Conservation (phyloP, 2,329 filamentous ascomycete species). For the Zymoseptoria ardabiliae region DNA sequence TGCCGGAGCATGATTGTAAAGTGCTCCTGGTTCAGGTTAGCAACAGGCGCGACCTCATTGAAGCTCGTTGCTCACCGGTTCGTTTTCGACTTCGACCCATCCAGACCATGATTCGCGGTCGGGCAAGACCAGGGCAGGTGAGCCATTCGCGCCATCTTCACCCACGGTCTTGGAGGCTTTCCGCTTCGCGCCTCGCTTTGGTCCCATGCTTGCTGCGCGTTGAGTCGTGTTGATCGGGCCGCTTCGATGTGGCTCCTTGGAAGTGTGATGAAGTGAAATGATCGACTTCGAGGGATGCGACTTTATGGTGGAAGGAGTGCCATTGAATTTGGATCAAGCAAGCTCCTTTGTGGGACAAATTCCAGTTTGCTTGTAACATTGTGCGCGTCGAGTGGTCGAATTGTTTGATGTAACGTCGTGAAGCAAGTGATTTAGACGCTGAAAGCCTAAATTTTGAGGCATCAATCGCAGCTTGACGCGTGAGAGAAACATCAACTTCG, state of each 20-base stretch:
- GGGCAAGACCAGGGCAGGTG: slow-evolving; percentile 23
- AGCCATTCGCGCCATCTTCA: slow-evolving; percentile 13
- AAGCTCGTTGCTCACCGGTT: slow-evolving; percentile 55
- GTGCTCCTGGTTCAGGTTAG: slow-evolving; percentile 51
- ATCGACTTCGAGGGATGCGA: neutral
- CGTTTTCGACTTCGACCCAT: slow-evolving; percentile 82
- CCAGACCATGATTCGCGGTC: slow-evolving; percentile 60
- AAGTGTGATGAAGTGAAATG: neutral
- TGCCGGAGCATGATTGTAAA: slow-evolving; percentile 80
- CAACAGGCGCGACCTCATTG: neutral
- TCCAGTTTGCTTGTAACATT: neutral
- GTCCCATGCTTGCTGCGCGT: slow-evolving; percentile 12
- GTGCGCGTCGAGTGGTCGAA: neutral
- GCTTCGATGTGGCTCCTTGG: neutral
- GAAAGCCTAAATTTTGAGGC: neutral
- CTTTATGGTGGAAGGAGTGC: neutral
- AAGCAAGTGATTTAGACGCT: neutral
- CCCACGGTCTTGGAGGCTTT: slow-evolving; percentile 8
- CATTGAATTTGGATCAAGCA: neutral
- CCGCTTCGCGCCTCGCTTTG: slow-evolving; percentile 19
- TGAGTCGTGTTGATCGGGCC: neutral
- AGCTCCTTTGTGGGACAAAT: neutral
- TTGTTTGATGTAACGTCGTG: neutral
- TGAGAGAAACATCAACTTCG: neutral
- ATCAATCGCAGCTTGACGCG: neutral